Evolutionary conservation across 352 stramenopile species (phyloP).

Genomic region (Phytophthora citrophthora): DNA sequence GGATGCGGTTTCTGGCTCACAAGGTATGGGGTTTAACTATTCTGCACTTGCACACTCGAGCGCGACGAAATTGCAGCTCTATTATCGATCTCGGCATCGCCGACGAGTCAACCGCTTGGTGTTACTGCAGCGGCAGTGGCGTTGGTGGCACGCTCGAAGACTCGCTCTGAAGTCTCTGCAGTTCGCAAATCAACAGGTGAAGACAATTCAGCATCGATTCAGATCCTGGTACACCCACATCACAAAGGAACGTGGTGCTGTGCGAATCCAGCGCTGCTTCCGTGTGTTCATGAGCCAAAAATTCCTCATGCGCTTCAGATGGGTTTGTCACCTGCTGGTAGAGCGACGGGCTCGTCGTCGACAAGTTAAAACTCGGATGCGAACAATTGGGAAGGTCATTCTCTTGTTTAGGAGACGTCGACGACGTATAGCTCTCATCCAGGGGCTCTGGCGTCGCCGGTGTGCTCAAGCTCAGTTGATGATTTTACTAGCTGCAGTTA

Average conservation of each 20-base stretch:
- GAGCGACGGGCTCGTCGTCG: conserved; percentile 23
- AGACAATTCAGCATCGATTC: conserved; percentile 46
- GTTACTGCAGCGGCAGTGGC: conserved; percentile 50
- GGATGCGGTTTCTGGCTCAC: conserved; percentile 27
- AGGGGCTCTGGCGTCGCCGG: conserved; percentile 38
- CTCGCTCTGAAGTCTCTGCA: conserved; percentile 4
- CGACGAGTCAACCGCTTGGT: conserved; percentile 29
- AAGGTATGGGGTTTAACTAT: conserved; percentile 48
- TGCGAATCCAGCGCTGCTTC: conserved; percentile 52
- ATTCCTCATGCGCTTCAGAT: conserved; percentile 40
- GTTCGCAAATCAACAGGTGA: conserved; percentile 33
- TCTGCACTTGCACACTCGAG: conserved; percentile 43
- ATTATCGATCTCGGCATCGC: conserved; percentile 42
- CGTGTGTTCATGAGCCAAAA: conserved; percentile 49
- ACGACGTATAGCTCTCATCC: conserved; percentile 31
- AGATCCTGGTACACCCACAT: conserved; percentile 24
- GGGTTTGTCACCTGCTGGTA: conserved; percentile 39
- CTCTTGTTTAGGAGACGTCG: conserved; percentile 26
- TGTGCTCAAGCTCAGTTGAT: conserved; percentile 18
- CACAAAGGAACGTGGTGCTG: conserved; percentile 23
- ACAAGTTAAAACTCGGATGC: conserved; percentile 22
- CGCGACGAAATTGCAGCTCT: conserved; percentile 42
- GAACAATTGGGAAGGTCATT: conserved; percentile 25
- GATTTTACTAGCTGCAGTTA: conserved; percentile 5
- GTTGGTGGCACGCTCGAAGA: conserved; percentile 23